phyloP scores from a whole-genome alignment of 441 rosid genomes.

The Hypseocharis bilobata region DNA sequence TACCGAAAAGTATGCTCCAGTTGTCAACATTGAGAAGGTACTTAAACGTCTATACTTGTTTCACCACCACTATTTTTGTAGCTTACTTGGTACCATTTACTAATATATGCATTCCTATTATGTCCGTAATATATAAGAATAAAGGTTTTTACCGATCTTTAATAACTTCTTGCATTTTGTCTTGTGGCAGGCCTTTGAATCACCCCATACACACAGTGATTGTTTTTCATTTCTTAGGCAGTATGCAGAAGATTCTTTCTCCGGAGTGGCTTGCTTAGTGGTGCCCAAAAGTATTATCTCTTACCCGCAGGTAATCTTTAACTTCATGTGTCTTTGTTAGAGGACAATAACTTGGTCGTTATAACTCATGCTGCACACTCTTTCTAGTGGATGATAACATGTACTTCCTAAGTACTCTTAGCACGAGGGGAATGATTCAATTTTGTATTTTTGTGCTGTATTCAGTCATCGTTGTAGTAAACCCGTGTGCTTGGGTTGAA shows the following conservation, averaged over 20 bases:
- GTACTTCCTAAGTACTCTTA: no score
- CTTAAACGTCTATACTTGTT: neutral
- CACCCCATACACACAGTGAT: conserved; percentile 74
- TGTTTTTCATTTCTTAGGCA: conserved; percentile 84
- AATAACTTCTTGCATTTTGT: conserved; percentile 11
- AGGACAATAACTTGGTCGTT: neutral
- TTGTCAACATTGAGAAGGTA: conserved; percentile 85
- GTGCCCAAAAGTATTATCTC: conserved; percentile 69
- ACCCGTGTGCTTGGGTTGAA: neutral
- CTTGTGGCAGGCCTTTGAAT: conserved; percentile 73
- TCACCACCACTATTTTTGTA: neutral
- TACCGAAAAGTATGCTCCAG: conserved; percentile 68
- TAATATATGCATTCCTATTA: neutral
- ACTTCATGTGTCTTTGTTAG: neutral
- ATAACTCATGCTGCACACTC: neutral
- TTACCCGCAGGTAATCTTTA: conserved; percentile 70
- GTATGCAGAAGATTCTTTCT: conserved; percentile 70
- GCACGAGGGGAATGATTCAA: neutral
- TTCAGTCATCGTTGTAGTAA: neutral
- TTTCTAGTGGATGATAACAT: neutral
- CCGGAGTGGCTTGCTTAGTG: conserved; percentile 81
- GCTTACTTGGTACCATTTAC: neutral
- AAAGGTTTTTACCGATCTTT: neutral
- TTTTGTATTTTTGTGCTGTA: neutral
- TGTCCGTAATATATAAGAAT: conserved; percentile 1